These are phyloP conservation scores for Hericium alpestre DNA, from an alignment of 768 basidiomycete genomes.

Conservation along the genomic window DNA sequence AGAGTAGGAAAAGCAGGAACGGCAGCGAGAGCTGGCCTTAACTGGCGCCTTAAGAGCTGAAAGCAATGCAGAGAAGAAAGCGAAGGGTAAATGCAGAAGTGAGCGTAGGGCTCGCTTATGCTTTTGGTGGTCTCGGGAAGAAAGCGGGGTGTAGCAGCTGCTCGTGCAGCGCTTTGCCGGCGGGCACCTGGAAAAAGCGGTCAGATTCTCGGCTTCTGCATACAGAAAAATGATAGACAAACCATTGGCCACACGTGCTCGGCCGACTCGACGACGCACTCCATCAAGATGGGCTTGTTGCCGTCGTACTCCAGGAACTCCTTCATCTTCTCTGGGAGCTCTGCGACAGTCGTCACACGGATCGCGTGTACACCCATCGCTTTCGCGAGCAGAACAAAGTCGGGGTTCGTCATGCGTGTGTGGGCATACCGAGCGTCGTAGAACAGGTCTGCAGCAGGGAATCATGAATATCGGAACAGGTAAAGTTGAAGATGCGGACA, in stretches of 20 bases:
- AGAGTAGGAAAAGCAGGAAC: background rate
- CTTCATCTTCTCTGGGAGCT: conserved; percentile 93
- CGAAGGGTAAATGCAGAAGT: background rate
- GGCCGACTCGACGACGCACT: conserved; percentile 74
- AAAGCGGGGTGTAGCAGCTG: conserved; percentile 64
- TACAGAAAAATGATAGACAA: conserved; percentile 11
- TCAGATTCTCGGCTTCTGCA: conserved; percentile 12
- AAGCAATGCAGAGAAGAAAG: background rate
- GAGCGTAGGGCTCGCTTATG: background rate
- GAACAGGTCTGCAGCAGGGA: conserved; percentile 60
- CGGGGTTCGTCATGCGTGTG: conserved; percentile 90
- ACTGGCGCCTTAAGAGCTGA: no score
- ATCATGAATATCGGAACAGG: background rate
- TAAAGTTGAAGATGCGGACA: background rate
- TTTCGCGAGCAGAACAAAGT: conserved; percentile 82
- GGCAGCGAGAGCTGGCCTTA: no score
- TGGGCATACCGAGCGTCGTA: conserved; percentile 96
- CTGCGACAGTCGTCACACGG: conserved; percentile 54
- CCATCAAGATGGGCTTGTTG: conserved; percentile 78
- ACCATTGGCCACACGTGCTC: conserved; percentile 94
- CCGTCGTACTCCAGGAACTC: conserved; percentile 95
- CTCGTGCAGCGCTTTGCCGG: conserved; percentile 91
- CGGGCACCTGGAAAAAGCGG: conserved; percentile 52
- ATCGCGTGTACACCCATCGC: conserved; percentile 92
- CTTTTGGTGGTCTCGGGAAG: conserved; percentile 1